phyloP scores from a whole-genome alignment of 495 filamentous ascomycete species.

The Aspergillus bridgeri region DNA sequence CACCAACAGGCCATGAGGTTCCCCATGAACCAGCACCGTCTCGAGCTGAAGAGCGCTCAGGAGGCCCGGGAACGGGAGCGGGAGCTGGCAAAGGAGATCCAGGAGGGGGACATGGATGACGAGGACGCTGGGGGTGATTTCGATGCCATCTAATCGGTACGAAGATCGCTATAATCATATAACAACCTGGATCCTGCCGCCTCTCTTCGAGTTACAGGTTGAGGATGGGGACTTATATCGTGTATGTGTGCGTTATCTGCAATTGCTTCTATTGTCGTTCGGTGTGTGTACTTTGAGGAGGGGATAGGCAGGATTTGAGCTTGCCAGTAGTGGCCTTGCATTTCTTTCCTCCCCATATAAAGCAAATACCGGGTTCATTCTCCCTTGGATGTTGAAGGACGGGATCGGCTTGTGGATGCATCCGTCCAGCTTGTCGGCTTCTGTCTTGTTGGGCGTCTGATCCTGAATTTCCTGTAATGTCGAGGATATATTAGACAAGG shows the following conservation, averaged over 20 bases:
- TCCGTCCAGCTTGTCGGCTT: slow-evolving; percentile 7
- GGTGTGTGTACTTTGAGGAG: slow-evolving; percentile 31
- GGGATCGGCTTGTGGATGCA: slow-evolving; percentile 13
- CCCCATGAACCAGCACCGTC: slow-evolving; percentile 98
- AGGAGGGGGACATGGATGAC: slow-evolving; percentile 95
- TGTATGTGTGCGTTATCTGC: slow-evolving; percentile 10
- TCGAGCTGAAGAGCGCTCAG: slow-evolving; percentile 96
- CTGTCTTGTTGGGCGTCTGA: slow-evolving; percentile 17
- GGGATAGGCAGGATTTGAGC: slow-evolving; percentile 29
- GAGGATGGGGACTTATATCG: neutral
- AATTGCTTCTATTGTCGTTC: slow-evolving; percentile 20
- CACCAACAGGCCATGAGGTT: slow-evolving; percentile 99
- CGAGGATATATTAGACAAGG: slow-evolving; percentile 13
- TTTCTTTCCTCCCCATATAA: slow-evolving; percentile 24
- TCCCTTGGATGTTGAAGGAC: slow-evolving; percentile 1
- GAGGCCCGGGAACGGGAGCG: slow-evolving; percentile 94
- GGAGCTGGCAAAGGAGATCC: slow-evolving; percentile 97
- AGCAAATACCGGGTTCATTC: neutral
- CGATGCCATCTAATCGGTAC: slow-evolving; percentile 78
- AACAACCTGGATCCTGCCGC: slow-evolving; percentile 8
- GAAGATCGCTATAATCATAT: slow-evolving; percentile 8
- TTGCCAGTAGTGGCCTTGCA: slow-evolving; percentile 27
- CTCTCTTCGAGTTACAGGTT: neutral
- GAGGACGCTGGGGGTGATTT: slow-evolving; percentile 96
- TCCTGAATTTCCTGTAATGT: slow-evolving; percentile 14